Conservation (phyloP, 306 rosid genomes). For the Echinosophora koreensis region DNA sequence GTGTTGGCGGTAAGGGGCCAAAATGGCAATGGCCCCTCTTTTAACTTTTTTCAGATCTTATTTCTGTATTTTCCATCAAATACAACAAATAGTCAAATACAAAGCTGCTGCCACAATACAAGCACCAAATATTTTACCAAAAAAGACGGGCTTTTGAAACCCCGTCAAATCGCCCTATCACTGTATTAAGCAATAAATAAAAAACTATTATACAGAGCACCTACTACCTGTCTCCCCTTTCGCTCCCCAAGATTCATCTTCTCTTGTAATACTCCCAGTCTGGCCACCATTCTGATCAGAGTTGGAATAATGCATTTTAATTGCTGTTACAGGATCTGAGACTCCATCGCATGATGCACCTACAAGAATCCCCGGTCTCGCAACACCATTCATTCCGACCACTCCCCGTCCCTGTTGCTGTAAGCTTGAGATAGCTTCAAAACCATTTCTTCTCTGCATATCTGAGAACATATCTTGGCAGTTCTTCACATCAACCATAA, state of each 20-base stretch:
- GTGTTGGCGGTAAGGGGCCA: background rate
- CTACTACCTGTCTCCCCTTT: slow-evolving; percentile 86
- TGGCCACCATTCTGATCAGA: slow-evolving; percentile 74
- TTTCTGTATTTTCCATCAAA: slow-evolving; percentile 79
- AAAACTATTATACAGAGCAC: slow-evolving; percentile 75
- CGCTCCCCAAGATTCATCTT: slow-evolving; percentile 83
- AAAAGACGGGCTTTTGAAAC: slow-evolving; percentile 57
- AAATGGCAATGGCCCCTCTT: slow-evolving; percentile 53
- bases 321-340: slow-evolving; percentile 92
- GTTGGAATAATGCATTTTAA: slow-evolving; percentile 84
- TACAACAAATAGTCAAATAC: slow-evolving; percentile 65
- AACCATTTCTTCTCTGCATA: slow-evolving; percentile 71
- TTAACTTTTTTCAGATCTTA: slow-evolving; percentile 66
- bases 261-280: slow-evolving; percentile 64
- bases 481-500: slow-evolving; percentile 70
- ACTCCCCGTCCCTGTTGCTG: slow-evolving; percentile 82
- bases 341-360: slow-evolving; percentile 77
- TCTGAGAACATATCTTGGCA: slow-evolving; percentile 68
- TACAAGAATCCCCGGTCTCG: slow-evolving; percentile 72
- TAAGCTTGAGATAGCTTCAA: slow-evolving; percentile 70
- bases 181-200: slow-evolving; percentile 57
- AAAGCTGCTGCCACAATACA: slow-evolving; percentile 80
- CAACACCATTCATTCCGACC: slow-evolving; percentile 79
- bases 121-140: slow-evolving; percentile 74
- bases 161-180: slow-evolving; percentile 65